A percentile compares a stretch with the other conserved stretches of the same genome.
Conservation (phyloP, 441 rosid genomes). For the Omphalea diandra region DNA sequence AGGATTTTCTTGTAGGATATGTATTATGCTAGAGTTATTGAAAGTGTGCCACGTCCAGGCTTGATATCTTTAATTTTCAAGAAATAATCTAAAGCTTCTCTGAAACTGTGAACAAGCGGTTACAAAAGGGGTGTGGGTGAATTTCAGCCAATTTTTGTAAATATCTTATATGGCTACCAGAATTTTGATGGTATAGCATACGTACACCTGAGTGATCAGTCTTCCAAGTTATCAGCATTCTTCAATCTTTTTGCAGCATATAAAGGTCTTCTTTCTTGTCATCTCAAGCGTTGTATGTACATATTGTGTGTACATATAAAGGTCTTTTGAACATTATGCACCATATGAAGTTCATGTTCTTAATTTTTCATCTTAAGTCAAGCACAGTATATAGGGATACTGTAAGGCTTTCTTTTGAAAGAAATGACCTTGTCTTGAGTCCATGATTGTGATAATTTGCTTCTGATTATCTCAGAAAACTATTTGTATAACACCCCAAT, state of each 20-base stretch:
- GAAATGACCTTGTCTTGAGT: no score
- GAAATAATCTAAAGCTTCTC: not conserved
- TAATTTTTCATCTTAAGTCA: no score
- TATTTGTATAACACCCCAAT: not conserved
- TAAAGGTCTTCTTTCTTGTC: no score
- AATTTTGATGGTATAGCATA: not conserved
- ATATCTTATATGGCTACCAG: not conserved
- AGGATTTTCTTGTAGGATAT: not conserved
- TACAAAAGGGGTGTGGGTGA: not conserved
- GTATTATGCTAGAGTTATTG: not conserved
- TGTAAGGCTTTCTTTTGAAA: no score
- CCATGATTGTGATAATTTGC: no score
- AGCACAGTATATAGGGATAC: not conserved
- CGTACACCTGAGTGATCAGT: no score
- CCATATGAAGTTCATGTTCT: no score
- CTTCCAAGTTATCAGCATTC: no score
- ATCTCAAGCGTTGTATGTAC: no score
- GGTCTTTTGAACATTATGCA: no score
- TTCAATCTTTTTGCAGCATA: no score
- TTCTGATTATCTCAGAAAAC: not conserved
- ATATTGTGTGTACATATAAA: no score
- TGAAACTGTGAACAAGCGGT: not conserved
- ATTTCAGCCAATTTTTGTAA: not conserved
- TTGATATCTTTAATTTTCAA: not conserved
- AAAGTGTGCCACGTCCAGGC: not conserved